Percentiles rank a stretch among this genome's conserved stretches.
These are phyloP conservation scores for Phyllosticta capitalensis DNA, from an alignment of 2,329 filamentous ascomycete species.

Conservation along the genomic window DNA sequence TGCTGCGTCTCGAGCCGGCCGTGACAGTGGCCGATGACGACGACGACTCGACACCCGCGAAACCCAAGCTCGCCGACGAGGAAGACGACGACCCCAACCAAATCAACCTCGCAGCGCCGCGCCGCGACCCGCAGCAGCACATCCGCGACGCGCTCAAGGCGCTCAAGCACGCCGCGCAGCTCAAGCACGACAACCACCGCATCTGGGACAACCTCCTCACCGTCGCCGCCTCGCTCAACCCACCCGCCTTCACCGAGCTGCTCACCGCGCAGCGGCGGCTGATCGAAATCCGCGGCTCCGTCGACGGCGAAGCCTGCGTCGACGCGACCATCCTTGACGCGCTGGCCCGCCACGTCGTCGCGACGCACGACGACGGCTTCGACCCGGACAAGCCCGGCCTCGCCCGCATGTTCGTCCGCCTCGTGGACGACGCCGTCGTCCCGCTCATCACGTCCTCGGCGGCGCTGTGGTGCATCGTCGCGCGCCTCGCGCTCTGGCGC, in stretches of 20 bases:
- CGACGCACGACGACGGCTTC: conserved; percentile 32
- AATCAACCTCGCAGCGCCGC: conserved; percentile 14
- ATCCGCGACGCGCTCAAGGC: conserved; percentile 70
- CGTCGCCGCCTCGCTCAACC: conserved; percentile 66
- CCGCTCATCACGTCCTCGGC: conserved; percentile 77
- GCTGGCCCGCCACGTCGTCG: conserved; percentile 62
- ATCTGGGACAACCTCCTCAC: conserved; percentile 98
- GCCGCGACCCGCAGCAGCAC: conserved; percentile 47
- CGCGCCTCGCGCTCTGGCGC: conserved; percentile 64
- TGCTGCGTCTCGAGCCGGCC: conserved; percentile 56
- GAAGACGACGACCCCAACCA: conserved; percentile 21
- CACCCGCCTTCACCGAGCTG: conserved; percentile 66
- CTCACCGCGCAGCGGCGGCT: conserved; percentile 65
- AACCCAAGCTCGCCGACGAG: conserved; percentile 25
- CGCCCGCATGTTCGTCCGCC: conserved; percentile 54
- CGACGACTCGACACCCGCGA: conserved; percentile 10
- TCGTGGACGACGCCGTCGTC: conserved; percentile 65
- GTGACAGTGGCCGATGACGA: conserved; percentile 15
- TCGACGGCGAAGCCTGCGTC: conserved; percentile 64
- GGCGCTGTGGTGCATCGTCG: conserved; percentile 66
- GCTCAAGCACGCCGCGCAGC: conserved; percentile 74
- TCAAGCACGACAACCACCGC: conserved; percentile 78
- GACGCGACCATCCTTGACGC: conserved; percentile 64
- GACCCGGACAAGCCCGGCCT: conserved; percentile 38
- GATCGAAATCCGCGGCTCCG: conserved; percentile 58